Base-by-base conservation (phyloP, 306 rosid genomes). In the Trifolium fragiferum region DNA sequence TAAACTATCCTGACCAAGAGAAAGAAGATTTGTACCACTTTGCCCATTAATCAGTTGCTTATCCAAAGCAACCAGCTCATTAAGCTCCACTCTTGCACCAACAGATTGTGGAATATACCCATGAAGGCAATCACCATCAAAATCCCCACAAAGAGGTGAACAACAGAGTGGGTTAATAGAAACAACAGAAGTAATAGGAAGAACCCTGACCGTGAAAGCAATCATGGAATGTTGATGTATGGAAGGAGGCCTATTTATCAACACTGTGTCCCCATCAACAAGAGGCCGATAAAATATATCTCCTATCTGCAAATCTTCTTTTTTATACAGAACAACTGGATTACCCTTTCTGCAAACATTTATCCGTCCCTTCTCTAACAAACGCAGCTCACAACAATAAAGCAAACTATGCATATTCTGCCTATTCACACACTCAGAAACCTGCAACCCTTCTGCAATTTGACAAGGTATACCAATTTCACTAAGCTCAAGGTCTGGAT, bases 111-210 rank as follows among this genome's bases (percentile, higher is more conserved):
- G 92, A 87, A 95, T 78, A 78, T 90, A 92, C 6, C 99, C 99
- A 60, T 90, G 99, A 74, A 95, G 92, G 75, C 98, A 95, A 85
- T 92, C 99, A 12, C 99, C 99, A 80, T 92, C 99, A 86, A 95
- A 95, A 82, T 95, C 99, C 23, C 97, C 99, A 63, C 96, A 90
- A 50, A 95, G 76, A 47, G 99, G 99, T 23, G 98, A 92, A 82
- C 98, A 95, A 46, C 98, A 95, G 10, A 90, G 79, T 62, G 99
- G 99, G 70, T 95, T 95, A 49, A 95, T 79, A 3, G 97, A 85
- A 41, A 90, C 86, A 13, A 84, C 98, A 41, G 93, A 76, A 4
- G 72, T 70, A 44, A 86, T 82, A 0, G 93, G 99, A 78, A 95
- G 97, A 73, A 95, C 83, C 86, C 74, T 92, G 14, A 75, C 89